Base-by-base conservation (phyloP, 768 basidiomycete genomes). In the Suillus occidentalis region DNA sequence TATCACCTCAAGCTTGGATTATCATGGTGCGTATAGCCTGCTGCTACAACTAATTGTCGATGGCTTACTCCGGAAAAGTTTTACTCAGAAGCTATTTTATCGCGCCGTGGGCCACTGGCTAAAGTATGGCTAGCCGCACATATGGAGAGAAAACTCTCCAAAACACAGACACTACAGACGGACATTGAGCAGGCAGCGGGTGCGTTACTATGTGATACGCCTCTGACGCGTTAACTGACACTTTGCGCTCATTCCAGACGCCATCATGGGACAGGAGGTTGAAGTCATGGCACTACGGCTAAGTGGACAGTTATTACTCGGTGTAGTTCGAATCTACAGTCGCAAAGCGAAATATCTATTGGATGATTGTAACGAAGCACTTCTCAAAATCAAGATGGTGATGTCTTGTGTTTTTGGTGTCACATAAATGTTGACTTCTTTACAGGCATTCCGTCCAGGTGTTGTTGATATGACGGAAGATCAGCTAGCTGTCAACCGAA, bases 51-150 rank as follows among this genome's bases (percentile, higher is more conserved):
- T 55, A 36, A 18, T 4, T 5, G 14, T 12, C 8, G 31, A 20
- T 60, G 37, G 16, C 42, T 10, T 63, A 42, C 25, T 20, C 18
- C 20, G 28, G 40, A 7, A 28, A 20, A 93, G 93, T 95, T 95
- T 77, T 96, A 94, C 75, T 95, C 94, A 59, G 95, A 97, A 75
- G 89, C 94, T 42, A 94, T 99, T 77, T 85, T 97, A 69, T 94
- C 94, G 55, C 90, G 95, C 71, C 90, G 94, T 63, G 96, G 97
- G 52, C 94, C 97, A 4, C 83, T 99, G 45, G 97, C 95, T 42
- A 94, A 90, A 81, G 95, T 99, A 82, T 99, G 97, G 97, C 90
- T 99, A 62, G 96, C 97, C 49, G 97, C 97, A 2, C 97, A 98
- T 83, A 95, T 97, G 89, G 95, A 98, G 78, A 88, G 94, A 72